Base-by-base conservation (phyloP, 305 asterid genomes). In the Fraxinus sp. region DNA sequence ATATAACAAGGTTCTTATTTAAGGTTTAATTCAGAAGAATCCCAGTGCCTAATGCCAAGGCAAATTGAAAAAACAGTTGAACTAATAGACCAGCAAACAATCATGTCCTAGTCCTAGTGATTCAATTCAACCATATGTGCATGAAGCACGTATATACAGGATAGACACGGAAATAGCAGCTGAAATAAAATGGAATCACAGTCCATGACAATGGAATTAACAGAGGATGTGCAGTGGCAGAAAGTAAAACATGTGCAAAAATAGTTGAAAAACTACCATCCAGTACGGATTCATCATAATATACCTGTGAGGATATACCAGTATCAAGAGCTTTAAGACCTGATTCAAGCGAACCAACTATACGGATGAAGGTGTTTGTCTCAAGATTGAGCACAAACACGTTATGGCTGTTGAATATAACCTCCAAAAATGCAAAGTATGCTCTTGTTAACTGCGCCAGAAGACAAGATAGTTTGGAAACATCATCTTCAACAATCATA, bases 261-360 rank as follows among this genome's bases (percentile, higher is more conserved):
- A n/a, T 49, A 73, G 82, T 75, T 28, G 83, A 24, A 79, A 32
- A 84, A 43, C 16, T 59, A 80, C 81, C 66, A 80, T 59, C 68
- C 77, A 39, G 52, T 74, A 14, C 36, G 10, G 24, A 77, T 79
- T 39, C 68, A 76, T 59, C 43, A 20, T 62, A 87, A 10, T 87
- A 71, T 84, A 94, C 99, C 99, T 96, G 98, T 35, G 99, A 89
- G 84, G 96, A 93, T 84, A 94, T 92, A 84, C 93, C 86, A 85
- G 91, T 85, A 87, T 96, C 98, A 13, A 94, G 95, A 85, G 97
- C 97, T 88, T 91, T 96, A 84, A 96, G 96, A 84, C 98, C 99
- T 28, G 97, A 94, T 82, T 93, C 97, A 57, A 96, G 98, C 11
- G 99, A 96, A 62, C 99, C 95, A 85, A 91, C 96, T 84, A 96